Conservation (phyloP, 768 basidiomycete species). For the Hebeloma cylindrosporum region DNA sequence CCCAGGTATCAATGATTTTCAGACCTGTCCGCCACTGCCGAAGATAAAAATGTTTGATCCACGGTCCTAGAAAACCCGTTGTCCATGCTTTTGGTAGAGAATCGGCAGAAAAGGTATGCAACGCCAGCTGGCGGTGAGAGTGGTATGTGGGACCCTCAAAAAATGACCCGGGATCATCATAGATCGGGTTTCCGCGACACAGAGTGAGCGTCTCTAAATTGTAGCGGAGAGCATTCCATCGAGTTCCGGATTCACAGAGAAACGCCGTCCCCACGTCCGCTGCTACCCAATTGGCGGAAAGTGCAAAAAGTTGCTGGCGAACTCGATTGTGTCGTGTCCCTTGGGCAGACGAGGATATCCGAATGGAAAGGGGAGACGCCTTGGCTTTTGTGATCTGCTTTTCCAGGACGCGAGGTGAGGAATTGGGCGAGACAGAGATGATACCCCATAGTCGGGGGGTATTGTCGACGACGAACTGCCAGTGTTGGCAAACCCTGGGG, state of each 20-base stretch:
- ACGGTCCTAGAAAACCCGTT: constrained; percentile 24
- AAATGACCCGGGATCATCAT: constrained; percentile 1
- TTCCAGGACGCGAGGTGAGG: constrained; percentile 9
- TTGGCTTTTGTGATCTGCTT: constrained; percentile 30
- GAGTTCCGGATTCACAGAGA: constrained; percentile 12
- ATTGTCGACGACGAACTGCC: constrained; percentile 25
- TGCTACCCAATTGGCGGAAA: constrained; percentile 29
- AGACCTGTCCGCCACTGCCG: not conserved
- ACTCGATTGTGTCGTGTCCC: not conserved
- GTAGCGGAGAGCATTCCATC: constrained; percentile 20
- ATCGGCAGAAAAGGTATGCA: constrained; percentile 22
- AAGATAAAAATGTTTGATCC: constrained; percentile 25
- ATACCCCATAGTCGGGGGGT: constrained; percentile 37
- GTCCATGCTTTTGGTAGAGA: constrained; percentile 19
- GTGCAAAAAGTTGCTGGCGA: constrained; percentile 13
- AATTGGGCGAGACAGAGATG: constrained; percentile 17
- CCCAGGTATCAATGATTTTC: constrained; percentile 13
- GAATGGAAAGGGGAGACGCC: constrained; percentile 26
- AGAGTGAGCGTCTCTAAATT: constrained; percentile 23
- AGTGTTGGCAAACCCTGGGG: constrained; percentile 27
- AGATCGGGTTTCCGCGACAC: not conserved
- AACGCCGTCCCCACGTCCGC: constrained; percentile 22
- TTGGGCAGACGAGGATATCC: constrained; percentile 1
- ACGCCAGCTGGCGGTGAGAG: constrained; percentile 6
- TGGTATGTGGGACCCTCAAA: constrained; percentile 17